Base-by-base conservation (phyloP, 176 grass and related monocot species). In the Oryza meridionalis region DNA sequence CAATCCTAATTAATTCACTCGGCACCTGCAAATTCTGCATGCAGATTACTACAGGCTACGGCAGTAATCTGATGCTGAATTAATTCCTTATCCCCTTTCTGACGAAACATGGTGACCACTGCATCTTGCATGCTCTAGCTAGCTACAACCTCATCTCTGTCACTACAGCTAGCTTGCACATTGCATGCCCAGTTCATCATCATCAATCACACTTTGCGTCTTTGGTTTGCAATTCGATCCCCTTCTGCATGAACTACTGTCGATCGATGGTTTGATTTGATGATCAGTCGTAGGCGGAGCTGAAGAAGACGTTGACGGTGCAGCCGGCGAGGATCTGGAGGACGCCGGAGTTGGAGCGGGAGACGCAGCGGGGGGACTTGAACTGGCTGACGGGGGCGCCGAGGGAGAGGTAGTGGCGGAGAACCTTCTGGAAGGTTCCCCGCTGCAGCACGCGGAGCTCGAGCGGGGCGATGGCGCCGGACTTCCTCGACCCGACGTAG, bases 381-480 rank as follows among this genome's bases (percentile, higher is more conserved):
- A 98, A 98, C 87, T 95, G 96, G 58, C 85, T 93, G 5, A 98
- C 77, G 0, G 96, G 84, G 4, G 77, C 88, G 12, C 93, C 96
- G 0, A 84, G 84, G 5, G 82, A 63, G 21, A 95, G 84, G 72
- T 87, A 92, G 49, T 92, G 87, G 25, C 87, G 51, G 4, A 98
- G 82, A 35, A 98, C 88, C 76, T 85, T 84, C 45, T 90, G 76
- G 59, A 98, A 98, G 0, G 92, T 87, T 8, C 87, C 89, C 14
- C 77, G 45, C 70, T 83, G 63, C 38, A 95, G 68, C 24, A 95
- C 81, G 5, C 87, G 71, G 4, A 98, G 89, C 87, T 98, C 96
- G 7, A 95, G 89, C 0, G 87, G 83, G 0, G 58, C 87, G 4
- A 98, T 98, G 46, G 80, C 68, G n/a, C 77, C 1, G 0, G 25